Conservation (phyloP, 2,329 filamentous ascomycete species). For the Monilinia vaccinii-corymbosi region DNA sequence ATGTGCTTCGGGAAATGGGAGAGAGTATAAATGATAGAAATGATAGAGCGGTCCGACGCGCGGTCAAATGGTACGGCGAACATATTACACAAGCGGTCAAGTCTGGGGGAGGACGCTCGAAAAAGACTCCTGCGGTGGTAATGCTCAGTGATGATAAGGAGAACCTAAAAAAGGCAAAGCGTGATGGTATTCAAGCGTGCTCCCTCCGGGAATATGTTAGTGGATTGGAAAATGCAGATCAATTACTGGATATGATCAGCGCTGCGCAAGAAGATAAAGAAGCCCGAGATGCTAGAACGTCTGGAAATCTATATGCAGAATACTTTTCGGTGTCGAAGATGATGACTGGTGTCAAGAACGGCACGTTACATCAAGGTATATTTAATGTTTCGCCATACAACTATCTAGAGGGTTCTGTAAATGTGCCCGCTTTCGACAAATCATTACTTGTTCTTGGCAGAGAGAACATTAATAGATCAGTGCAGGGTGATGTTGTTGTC, state of each 20-base stretch:
- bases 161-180: conserved; percentile 73
- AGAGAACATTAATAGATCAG: conserved; percentile 90
- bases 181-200: conserved; percentile 61
- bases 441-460: conserved; percentile 79
- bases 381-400: conserved; percentile 98
- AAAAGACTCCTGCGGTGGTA: conserved; percentile 64
- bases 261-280: conserved; percentile 62
- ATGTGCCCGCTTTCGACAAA: conserved; percentile 84
- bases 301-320: conserved; percentile 72
- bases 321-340: conserved; percentile 84
- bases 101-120: conserved; percentile 39
- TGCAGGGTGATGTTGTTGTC: conserved; percentile 87
- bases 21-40: conserved; percentile 96
- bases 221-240: conserved; percentile 73
- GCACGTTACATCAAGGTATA: conserved; percentile 83
- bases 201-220: conserved; percentile 72
- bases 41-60: conserved; percentile 78
- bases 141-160: conserved; percentile 92
- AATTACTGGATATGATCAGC: conserved; percentile 86
- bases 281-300: conserved; percentile 52
- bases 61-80: conserved; percentile 82
- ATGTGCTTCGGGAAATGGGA: conserved; percentile 62
- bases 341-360: conserved; percentile 86
- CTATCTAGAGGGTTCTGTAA: conserved; percentile 87
- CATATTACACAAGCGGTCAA: conserved; percentile 62